A percentile compares a stretch with the other conserved stretches of the same genome.
Evolutionary conservation across 225 moss, liverwort and hornwort genomes (phyloP).

Genomic region (Rhytidiadelphus loreus): DNA sequence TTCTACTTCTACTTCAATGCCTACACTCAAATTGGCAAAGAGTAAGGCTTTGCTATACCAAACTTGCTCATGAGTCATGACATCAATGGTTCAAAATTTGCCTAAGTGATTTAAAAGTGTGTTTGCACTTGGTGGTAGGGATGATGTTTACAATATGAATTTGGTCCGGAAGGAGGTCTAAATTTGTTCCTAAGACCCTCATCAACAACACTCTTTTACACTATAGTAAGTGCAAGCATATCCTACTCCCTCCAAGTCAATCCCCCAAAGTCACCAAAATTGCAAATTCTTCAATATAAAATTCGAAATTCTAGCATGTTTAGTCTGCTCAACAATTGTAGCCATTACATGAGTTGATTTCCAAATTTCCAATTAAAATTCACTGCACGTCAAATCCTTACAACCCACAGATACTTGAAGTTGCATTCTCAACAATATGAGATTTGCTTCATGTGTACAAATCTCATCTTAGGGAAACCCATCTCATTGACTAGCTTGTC

Average conservation of each 20-base stretch:
- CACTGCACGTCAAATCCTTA: not conserved
- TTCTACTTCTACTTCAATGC: not conserved
- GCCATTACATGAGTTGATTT: not conserved
- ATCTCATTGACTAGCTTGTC: too few relatives aligned
- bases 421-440: not conserved
- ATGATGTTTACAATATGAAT: too few relatives aligned
- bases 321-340: not conserved
- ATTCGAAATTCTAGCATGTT: not conserved
- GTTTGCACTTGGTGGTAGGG: too few relatives aligned
- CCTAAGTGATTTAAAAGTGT: too few relatives aligned
- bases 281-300: not conserved
- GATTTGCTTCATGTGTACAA: not conserved
- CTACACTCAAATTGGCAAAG: not conserved
- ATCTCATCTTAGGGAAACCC: not conserved
- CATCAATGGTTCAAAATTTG: not conserved
- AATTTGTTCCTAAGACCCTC: too few relatives aligned
- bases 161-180: too few relatives aligned
- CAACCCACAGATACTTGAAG: not conserved
- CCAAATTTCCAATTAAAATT: not conserved
- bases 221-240: too few relatives aligned
- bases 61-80: not conserved
- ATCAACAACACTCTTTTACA: too few relatives aligned
- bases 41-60: not conserved
- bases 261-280: not conserved
- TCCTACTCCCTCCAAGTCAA: too few relatives aligned